Percentiles rank a stretch among this genome's conserved stretches.
These are phyloP conservation scores for Castanea crenata DNA, from an alignment of 306 rosid species.

Conservation along the genomic window DNA sequence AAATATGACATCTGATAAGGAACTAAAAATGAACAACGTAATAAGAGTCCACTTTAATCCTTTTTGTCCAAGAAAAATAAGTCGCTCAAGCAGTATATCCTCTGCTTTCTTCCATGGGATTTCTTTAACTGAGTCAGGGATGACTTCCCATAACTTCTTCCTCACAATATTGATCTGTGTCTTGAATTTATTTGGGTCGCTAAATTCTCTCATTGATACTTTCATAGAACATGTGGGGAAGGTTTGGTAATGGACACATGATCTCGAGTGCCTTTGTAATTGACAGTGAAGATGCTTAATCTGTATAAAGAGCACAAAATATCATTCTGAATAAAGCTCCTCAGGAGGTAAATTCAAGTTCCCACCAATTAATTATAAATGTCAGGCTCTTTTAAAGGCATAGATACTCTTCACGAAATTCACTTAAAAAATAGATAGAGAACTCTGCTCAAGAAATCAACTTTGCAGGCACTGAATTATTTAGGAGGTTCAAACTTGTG, in stretches of 20 bases:
- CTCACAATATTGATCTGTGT: slow-evolving; percentile 13
- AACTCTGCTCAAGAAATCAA: background rate
- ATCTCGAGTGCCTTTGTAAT: background rate
- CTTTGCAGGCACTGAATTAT: background rate
- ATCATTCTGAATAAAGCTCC: background rate
- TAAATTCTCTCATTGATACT: slow-evolving; percentile 28
- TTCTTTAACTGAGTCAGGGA: slow-evolving; percentile 37
- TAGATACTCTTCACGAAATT: background rate
- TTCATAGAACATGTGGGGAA: slow-evolving; percentile 7
- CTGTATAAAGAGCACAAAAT: slow-evolving; percentile 20
- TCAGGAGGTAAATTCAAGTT: background rate
- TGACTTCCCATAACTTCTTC: slow-evolving; percentile 36
- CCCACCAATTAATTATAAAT: background rate
- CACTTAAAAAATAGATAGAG: background rate
- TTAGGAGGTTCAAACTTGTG: no score
- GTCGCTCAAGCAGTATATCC: slow-evolving; percentile 21
- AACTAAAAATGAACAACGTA: slow-evolving; percentile 17
- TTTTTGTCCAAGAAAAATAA: slow-evolving; percentile 26
- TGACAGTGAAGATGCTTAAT: slow-evolving; percentile 15
- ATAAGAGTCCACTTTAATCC: slow-evolving; percentile 33
- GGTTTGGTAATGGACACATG: background rate
- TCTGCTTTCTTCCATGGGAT: slow-evolving; percentile 45
- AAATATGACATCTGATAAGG: slow-evolving; percentile 31
- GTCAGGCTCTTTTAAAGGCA: no score
- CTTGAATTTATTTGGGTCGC: slow-evolving; percentile 18